Base-by-base conservation (phyloP, 257 asterid genomes). In the Dorcoceras hygrometricum region DNA sequence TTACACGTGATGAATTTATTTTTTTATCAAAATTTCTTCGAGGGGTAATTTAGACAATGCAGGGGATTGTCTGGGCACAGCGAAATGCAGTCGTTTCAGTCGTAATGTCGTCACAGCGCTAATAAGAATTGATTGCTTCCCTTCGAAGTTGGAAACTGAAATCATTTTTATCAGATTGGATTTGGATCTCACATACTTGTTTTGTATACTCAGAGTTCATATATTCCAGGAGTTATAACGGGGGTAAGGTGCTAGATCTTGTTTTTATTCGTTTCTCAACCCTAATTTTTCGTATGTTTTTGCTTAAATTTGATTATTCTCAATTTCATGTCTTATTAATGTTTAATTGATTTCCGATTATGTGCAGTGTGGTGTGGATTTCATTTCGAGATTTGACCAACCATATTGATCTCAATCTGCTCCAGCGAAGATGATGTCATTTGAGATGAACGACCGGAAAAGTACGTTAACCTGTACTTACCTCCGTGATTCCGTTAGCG, bases 401-500 rank as follows among this genome's bases (percentile, higher is more conserved):
- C 70, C 26, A 43, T 25, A 8, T 20, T 69, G 68, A 61, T 22
- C 62, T 55, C 73, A 63, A 79, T 78, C 80, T 60, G 69, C 71
- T 73, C 63, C 76, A 59, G 78, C 68, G 24, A 81, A 82, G 69
- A 88, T 90, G 97, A 79, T 87, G 76, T 80, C 90, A 59, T 81
- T 87, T 68, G 97, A 90, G 80, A 90, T 90, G 97, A 87, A 87
- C 78, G 97, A 87, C 72, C 88, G 88, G 32, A 90, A 86, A 73
- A 87, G 95, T 83, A 68, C 79, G 95, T 61, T 27, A 56, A 6
- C 4, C 43, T 19, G 22, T 57, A 11, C 53, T 48, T 5, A 1
- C 34, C n/a, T 59, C 67, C 24, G 8, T 4, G 25, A 57, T 53
- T 50, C 28, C 11, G 8, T 67, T 20, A 4, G 19, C 23, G n/a